phyloP scores from a whole-genome alignment of 495 filamentous ascomycete species.

The Chaetomium fimeti region DNA sequence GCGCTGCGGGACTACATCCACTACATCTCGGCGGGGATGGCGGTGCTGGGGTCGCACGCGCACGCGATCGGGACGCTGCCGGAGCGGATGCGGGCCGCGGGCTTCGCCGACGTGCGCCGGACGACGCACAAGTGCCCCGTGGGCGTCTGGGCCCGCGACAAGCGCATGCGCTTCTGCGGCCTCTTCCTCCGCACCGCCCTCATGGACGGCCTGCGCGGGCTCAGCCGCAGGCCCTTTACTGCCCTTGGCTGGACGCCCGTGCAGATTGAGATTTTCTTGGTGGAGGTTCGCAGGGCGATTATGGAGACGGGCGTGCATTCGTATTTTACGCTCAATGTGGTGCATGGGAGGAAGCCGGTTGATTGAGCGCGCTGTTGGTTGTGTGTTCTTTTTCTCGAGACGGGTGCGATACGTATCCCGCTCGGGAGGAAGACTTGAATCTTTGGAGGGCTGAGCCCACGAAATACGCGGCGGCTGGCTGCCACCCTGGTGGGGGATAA shows the following conservation, averaged over 20 bases:
- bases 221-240: conserved; percentile 32
- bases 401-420: too few species aligned
- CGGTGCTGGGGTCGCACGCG: conserved; percentile 32
- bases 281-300: conserved; percentile 39
- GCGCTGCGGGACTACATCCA: conserved; percentile 39
- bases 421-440: too few species aligned
- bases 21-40: conserved; percentile 34
- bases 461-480: too few species aligned
- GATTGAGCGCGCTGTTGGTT: not conserved
- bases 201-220: conserved; percentile 40
- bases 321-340: conserved; percentile 35
- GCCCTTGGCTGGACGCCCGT: conserved; percentile 39
- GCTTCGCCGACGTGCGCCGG: conserved; percentile 32
- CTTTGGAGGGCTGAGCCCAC: too few species aligned
- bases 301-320: conserved; percentile 36
- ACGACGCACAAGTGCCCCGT: conserved; percentile 36
- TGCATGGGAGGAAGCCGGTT: conserved; percentile 39
- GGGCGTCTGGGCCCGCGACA: conserved; percentile 38
- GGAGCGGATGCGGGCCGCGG: conserved; percentile 30
- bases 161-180: conserved; percentile 36
- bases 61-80: conserved; percentile 26
- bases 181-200: conserved; percentile 37
- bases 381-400: too few species aligned
- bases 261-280: conserved; percentile 44
- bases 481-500: too few species aligned